Evolutionary conservation across 2,329 filamentous ascomycete species (phyloP), one percentile per base, ranked within the genome.

Genomic region (Clarireedia hainanense): DNA sequence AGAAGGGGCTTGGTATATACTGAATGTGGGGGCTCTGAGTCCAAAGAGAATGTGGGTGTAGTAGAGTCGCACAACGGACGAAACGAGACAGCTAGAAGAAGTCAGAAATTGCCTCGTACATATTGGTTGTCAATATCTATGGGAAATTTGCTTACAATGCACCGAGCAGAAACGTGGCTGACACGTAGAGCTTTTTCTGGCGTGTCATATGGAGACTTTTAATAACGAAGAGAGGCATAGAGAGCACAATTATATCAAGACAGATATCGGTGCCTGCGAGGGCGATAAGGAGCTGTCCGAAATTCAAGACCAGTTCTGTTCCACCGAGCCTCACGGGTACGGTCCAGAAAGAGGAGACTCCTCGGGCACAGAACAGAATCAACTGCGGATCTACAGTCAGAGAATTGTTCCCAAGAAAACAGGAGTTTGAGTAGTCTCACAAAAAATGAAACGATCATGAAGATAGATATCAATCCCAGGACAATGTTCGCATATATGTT

Each of bases 101-200:
- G n/a, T n/a, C n/a, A n/a, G n/a, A n/a, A n/a, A n/a, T n/a, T n/a
- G n/a, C n/a, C n/a, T n/a, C n/a, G n/a, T n/a, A n/a, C n/a, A n/a
- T n/a, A n/a, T n/a, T n/a, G n/a, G n/a, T n/a, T n/a, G n/a, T n/a
- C n/a, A n/a, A n/a, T n/a, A n/a, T n/a, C n/a, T n/a, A n/a, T n/a
- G n/a, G n/a, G n/a, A 9, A n/a, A 42, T 42, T 7, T 47, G 34
- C 51, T 39, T 15, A 53, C 51, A 53, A 53, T 15, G 51, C 51
- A 47, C 51, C 51, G 6, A 53, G 51, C 24, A 53, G 43, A 24
- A 53, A 53, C 9, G 47, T 34, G 3, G 26, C 40, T 7, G 51
- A 53, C 2, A 53, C 30, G 34, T 36, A 46, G 20, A 53, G 9
- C 30, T 53, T 53, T n/a, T 47, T 46, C 3, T 53, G 30, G 1